Conservation (phyloP, 2,329 filamentous ascomycete species). For the Xylaria sp. region DNA sequence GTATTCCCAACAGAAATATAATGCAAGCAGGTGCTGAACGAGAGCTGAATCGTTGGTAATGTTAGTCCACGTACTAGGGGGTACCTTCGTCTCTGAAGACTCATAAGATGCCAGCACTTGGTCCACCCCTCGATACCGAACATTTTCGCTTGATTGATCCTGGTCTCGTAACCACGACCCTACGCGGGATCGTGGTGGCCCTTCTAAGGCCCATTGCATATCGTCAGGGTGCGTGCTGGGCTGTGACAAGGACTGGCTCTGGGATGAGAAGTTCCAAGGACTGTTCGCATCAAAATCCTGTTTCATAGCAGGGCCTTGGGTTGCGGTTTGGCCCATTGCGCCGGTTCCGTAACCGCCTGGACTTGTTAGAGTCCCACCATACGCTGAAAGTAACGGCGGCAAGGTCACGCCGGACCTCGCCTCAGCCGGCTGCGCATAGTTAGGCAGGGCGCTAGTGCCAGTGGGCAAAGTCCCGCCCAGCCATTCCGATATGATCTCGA, state of each 20-base stretch:
- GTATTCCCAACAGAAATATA: conserved; percentile 80
- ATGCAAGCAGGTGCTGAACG: conserved; percentile 66
- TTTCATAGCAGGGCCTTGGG: conserved; percentile 42
- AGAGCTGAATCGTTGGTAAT: conserved; percentile 63
- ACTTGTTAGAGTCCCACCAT: conserved; percentile 26
- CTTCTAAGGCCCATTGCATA: conserved; percentile 54
- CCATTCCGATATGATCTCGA: conserved; percentile 63
- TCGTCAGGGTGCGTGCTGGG: conserved; percentile 53
- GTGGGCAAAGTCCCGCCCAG: conserved; percentile 47
- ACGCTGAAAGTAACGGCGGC: conserved; percentile 39
- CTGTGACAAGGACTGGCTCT: conserved; percentile 53
- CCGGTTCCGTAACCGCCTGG: conserved; percentile 38
- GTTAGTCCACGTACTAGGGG: conserved; percentile 61
- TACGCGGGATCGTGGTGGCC: conserved; percentile 52
- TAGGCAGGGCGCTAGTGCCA: conserved; percentile 39
- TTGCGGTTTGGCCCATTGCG: conserved; percentile 42
- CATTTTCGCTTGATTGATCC: conserved; percentile 43
- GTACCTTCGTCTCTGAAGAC: conserved; percentile 50
- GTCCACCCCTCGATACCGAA: conserved; percentile 50
- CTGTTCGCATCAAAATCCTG: conserved; percentile 52
- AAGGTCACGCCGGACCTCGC: conserved; percentile 36
- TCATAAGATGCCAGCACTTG: conserved; percentile 55
- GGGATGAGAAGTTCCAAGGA: conserved; percentile 55
- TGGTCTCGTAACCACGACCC: conserved; percentile 57
- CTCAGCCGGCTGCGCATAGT: conserved; percentile 38